These are phyloP conservation scores for Trichoderma cornu-damae DNA, from an alignment of 2,329 filamentous ascomycete species.

Conservation along the genomic window DNA sequence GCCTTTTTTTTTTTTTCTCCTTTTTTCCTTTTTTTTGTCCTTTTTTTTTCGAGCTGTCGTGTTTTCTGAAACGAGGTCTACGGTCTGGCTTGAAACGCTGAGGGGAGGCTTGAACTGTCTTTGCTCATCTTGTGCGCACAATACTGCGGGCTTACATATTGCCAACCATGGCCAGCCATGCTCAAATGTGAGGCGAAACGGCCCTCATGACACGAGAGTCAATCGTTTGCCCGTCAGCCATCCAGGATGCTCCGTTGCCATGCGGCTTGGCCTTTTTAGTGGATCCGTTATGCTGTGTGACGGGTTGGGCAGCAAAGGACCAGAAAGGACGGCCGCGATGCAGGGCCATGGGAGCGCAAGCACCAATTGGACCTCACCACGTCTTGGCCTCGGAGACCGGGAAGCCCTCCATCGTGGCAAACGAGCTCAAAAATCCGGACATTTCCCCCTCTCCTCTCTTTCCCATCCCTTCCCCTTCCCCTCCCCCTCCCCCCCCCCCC, in stretches of 20 bases:
- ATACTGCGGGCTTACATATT: slow-evolving; percentile 11
- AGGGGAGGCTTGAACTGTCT: background rate
- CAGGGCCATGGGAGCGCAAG: slow-evolving; percentile 1
- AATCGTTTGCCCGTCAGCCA: slow-evolving; percentile 3
- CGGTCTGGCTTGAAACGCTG: background rate
- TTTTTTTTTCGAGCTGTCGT: background rate
- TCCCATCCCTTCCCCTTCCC: background rate
- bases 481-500: background rate
- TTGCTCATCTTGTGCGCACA: background rate
- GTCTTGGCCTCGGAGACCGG: slow-evolving; percentile 16
- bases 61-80: background rate
- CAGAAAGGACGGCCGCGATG: slow-evolving; percentile 18
- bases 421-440: background rate
- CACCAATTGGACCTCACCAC: slow-evolving; percentile 26
- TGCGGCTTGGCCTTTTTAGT: background rate
- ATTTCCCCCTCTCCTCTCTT: background rate
- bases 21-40: no score
- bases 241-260: slow-evolving; percentile 2
- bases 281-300: slow-evolving; percentile 12
- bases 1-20: no score
- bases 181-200: background rate
- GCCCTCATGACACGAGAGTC: background rate
- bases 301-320: slow-evolving; percentile 26
- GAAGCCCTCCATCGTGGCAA: slow-evolving; percentile 12
- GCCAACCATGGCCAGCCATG: background rate